Evolutionary conservation across 2,329 filamentous ascomycete genomes (phyloP), one percentile per base, ranked within the genome.

Genomic region (Paecilomyces sp.): DNA sequence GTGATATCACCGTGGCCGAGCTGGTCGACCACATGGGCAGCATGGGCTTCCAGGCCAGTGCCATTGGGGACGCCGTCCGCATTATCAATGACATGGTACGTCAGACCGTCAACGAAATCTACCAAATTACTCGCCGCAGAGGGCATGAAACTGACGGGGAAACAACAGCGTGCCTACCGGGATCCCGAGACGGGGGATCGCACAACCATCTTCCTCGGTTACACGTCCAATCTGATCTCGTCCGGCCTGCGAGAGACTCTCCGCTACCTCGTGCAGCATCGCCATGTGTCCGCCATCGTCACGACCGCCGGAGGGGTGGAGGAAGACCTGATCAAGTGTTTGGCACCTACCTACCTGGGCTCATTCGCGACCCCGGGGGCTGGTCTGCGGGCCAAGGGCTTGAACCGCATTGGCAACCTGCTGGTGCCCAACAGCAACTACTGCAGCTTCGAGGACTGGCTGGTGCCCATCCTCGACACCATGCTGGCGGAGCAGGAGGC

Each of bases 321-420:
- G 76, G 94, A 99, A 74, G 94, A 99, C 76, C 87, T 99, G 60
- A 99, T 99, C 83, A 99, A 99, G 79, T 99, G 94, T 69, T 86
- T 99, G 2, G 94, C 89, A 11, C 88, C 91, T 57, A 99, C 94
- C 0, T 99, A 97, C 75, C 86, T 97, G 71, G 91, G 91, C 53
- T 88, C 90, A 1, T 99, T 97, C 77, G 85, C 83, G 57, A 87
- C 90, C 0, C 78, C 83, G 0, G 94, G 94, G 13, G 88, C 89
- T 8, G 84, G 85, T 1, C 83, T 99, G 24, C 90, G 94, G 47
- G 83, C 86, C 62, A 89, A 91, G 72, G 94, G 94, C 9, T 84
- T 97, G 70, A 99, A 99, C 76, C 87, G 94, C 33, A 97, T 99
- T 68, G 94, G 94, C 57, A 97, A 99, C 70, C 83, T 99, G 1